A percentile compares a stretch with the other conserved stretches of the same genome.
phyloP scores from a whole-genome alignment of 2,329 filamentous ascomycete species.

The Aspergillus brasiliensis region DNA sequence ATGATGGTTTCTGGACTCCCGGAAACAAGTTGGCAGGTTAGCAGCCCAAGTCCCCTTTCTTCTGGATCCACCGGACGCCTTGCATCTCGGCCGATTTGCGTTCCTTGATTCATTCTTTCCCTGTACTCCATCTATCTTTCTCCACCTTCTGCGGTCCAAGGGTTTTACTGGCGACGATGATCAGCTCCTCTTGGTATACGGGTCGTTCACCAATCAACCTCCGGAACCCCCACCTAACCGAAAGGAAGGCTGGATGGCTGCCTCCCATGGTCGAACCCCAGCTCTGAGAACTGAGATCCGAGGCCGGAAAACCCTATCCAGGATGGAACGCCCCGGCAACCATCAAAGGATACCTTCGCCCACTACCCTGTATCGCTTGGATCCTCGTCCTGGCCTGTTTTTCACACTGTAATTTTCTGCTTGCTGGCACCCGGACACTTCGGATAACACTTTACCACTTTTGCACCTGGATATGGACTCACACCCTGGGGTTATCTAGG shows the following conservation, averaged over 20 bases:
- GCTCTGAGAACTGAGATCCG: conserved; percentile 2
- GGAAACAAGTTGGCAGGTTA: conserved; percentile 99
- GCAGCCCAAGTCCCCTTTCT: conserved; percentile 51
- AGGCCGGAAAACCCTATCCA: conserved; percentile 7
- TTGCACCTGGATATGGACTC: conserved; percentile 67
- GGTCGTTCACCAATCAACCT: background rate
- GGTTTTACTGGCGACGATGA: background rate
- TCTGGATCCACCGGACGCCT: conserved; percentile 30
- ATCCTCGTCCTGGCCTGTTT: background rate
- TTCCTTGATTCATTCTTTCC: conserved; percentile 18
- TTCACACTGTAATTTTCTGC: conserved; percentile 1
- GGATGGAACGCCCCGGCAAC: conserved; percentile 15
- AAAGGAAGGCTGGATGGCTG: background rate
- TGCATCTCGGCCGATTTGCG: conserved; percentile 17
- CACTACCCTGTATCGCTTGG: conserved; percentile 6
- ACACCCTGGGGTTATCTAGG: conserved; percentile 81
- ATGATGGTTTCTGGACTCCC: conserved; percentile 98
- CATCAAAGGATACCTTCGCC: conserved; percentile 19
- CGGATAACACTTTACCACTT: conserved; percentile 23
- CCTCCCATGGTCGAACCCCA: background rate
- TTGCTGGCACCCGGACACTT: conserved; percentile 9
- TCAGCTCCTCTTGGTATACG: background rate
- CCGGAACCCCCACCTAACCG: background rate
- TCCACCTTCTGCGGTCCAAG: background rate
- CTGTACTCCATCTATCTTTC: background rate